Evolutionary conservation across 2,329 filamentous ascomycete species (phyloP), one percentile per base, ranked within the genome.

Genomic region (Chaetomium strumarium): DNA sequence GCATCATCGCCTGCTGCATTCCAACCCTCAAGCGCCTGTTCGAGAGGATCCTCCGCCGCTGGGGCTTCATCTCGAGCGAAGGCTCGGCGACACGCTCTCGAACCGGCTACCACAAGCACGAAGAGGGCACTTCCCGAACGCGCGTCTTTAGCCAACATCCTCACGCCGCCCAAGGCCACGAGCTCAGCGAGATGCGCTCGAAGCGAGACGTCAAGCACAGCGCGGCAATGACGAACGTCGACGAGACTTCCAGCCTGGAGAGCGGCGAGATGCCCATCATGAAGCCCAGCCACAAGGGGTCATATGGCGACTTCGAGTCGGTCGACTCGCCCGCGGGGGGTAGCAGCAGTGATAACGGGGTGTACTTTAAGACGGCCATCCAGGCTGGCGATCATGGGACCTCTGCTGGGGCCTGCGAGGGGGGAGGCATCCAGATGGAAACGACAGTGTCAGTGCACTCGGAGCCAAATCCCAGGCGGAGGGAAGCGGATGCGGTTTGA

Each of bases 1-100:
- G 56, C 19, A 58, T 58, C 45, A 58, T 56, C 41, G 56, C 56
- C 19, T 46, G 42, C 41, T 58, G 56, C 51, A 54, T 58, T 20
- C 56, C 56, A 1, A 43, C 51, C 6, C 53, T 58, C 29, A 56
- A 56, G 16, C 51, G 53, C 20, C 46, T 56, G 24, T 56, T 58
- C 24, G 56, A 58, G 19, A 43, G 36, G 20, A 19, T 50, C 45
- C 48, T 58, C 19, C 48, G 53, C 17, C 54, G 43, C 10, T 9
- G 36, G 12, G 56, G 56, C 42, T 39, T 58, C 37, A 45, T 58
- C 11, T 49, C 43, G 6, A 50, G 33, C 16, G 30, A 44, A 24
- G n/a, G 37, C n/a, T 42, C 38, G 3, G n/a, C 49, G 7, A 17
- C 16, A 13, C 31, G 38, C 33, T 51, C 40, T 3, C 48, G 47